Evolutionary conservation across 768 basidiomycete genomes (phyloP).

Genomic region (Saitozyma podzolica): DNA sequence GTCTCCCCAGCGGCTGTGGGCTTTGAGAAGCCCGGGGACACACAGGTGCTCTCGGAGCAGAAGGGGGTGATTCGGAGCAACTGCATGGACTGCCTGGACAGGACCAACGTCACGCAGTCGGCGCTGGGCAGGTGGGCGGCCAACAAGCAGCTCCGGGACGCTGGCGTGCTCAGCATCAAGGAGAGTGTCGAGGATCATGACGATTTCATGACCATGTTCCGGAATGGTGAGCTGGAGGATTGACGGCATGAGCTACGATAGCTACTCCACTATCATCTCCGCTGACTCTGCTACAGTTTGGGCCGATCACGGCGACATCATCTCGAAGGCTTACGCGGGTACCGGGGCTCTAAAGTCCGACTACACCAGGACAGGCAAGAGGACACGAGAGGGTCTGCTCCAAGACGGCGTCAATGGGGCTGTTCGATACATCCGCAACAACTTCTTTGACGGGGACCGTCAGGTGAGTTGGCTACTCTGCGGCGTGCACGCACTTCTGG

Average conservation of each 20-base stretch:
- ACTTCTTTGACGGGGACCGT: conserved; percentile 90
- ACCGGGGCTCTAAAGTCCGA: conserved; percentile 96
- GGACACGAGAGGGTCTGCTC: conserved; percentile 74
- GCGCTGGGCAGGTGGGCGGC: conserved; percentile 84
- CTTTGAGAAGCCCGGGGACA: conserved; percentile 60
- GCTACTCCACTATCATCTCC: background rate
- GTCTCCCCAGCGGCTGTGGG: conserved; percentile 48
- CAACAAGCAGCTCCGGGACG: conserved; percentile 69
- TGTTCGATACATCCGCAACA: conserved; percentile 89
- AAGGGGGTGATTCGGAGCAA: conserved; percentile 83
- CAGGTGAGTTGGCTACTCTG: conserved; percentile 59
- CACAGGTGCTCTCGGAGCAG: conserved; percentile 60
- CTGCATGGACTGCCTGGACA: conserved; percentile 92
- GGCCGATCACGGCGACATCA: conserved; percentile 92
- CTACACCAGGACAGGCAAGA: conserved; percentile 88
- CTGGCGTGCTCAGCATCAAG: conserved; percentile 69
- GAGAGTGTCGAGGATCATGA: conserved; percentile 81
- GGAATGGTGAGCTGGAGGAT: conserved; percentile 69
- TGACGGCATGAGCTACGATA: background rate
- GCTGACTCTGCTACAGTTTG: conserved; percentile 65
- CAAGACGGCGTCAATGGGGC: conserved; percentile 84
- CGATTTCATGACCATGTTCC: conserved; percentile 74
- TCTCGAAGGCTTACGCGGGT: conserved; percentile 87
- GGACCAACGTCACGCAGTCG: conserved; percentile 95
- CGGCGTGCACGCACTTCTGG: background rate